Base-by-base conservation (phyloP, 352 stramenopile species). In the Pythium brassicae region DNA sequence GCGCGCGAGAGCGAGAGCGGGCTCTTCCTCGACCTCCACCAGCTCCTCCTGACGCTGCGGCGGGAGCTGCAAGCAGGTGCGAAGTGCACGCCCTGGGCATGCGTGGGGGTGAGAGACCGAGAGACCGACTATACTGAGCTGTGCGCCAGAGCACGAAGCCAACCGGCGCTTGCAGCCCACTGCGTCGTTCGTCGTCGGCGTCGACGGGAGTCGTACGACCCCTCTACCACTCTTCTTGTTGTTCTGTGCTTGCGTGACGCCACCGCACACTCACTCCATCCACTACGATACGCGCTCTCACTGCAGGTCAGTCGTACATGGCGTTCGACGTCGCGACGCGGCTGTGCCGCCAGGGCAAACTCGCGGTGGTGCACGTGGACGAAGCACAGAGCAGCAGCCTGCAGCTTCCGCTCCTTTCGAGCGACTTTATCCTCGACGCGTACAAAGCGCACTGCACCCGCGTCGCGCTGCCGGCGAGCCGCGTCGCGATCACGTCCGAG, bases 161-260 rank as follows among this genome's bases (percentile, higher is more conserved):
- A 76, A 72, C 22, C 67, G 60, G 26, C 66, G 73, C 2, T 55
- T 89, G 8, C 51, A 62, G 5, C 71, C 79, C 11, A 83, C 76
- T 0, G 66, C 75, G 1, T 65, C 62, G 6, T 89, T 76, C 42
- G 57, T 76, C 40, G 59, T 89, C 25, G 79, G 66, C 32, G 75
- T 89, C 17, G 79, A 89, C 26, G 76, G 79, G n/a, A 87, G 76
- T 27, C 76, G 79, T 89, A 77, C 26, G 79, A 63, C 17, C 14
- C 22, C 32, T 37, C 8, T 37, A 37, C 32, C 14, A 11, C 1
- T 37, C 32, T 11, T 37, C 32, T 37, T 37, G 32, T 37, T 7
- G 8, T 37, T 14, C 2, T 37, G 32, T 37, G 14, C 32, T 37
- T 37, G 32, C n/a, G n/a, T n/a, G n/a, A n/a, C n/a, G n/a, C n/a